Conservation (phyloP, 1,139 yeast species). For the Yamadazyma kanchanaburiensis region DNA sequence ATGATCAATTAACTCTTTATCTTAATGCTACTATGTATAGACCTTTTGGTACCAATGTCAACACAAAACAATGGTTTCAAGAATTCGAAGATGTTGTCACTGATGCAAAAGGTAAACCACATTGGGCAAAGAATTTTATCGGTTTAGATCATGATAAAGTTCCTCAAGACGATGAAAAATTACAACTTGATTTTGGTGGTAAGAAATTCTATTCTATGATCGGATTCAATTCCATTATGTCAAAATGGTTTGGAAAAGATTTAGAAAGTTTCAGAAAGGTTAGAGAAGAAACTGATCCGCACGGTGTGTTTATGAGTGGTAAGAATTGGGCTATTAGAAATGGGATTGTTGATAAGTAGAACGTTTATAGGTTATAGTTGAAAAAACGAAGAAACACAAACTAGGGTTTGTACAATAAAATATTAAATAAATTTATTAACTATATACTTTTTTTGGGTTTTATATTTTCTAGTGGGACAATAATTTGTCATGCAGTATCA, state of each 20-base stretch:
- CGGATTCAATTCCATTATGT: constrained; percentile 68
- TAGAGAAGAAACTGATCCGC: constrained; percentile 71
- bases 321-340: constrained; percentile 77
- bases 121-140: constrained; percentile 98
- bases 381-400: no score
- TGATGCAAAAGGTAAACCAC: constrained; percentile 89
- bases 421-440: no score
- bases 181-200: constrained; percentile 41
- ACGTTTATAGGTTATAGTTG: background rate
- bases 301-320: constrained; percentile 76
- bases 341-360: constrained; percentile 51
- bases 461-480: no score
- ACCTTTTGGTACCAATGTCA: constrained; percentile 76
- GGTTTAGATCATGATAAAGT: constrained; percentile 46
- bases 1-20: constrained; percentile 78
- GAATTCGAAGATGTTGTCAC: constrained; percentile 76
- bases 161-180: constrained; percentile 33
- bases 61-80: constrained; percentile 77
- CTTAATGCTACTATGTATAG: constrained; percentile 95
- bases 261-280: constrained; percentile 56
- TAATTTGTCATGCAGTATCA: no score
- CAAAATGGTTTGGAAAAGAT: constrained; percentile 79
- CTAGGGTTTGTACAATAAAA: no score
- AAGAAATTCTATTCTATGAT: constrained; percentile 70
- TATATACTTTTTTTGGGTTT: no score